Percentiles rank a stretch among this genome's conserved stretches.
Conservation (phyloP, 2,329 filamentous ascomycete genomes). For the Verticillium zaregamsianum region DNA sequence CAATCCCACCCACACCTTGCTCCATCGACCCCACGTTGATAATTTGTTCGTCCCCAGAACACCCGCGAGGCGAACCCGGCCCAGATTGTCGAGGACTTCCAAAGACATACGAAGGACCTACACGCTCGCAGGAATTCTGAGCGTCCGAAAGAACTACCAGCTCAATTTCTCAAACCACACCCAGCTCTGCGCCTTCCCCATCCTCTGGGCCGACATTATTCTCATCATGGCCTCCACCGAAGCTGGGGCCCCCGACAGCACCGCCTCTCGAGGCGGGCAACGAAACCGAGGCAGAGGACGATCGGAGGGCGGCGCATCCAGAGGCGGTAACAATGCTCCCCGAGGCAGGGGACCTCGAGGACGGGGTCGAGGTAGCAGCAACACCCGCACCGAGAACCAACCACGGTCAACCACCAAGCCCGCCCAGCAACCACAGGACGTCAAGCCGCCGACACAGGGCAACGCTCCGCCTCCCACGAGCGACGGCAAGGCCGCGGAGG, state of each 20-base stretch:
- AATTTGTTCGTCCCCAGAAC: background rate
- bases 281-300: conserved; percentile 20
- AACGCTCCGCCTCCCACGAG: conserved; percentile 1
- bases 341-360: conserved; percentile 11
- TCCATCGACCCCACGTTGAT: background rate
- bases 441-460: background rate
- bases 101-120: background rate
- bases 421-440: background rate
- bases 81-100: background rate
- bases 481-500: conserved; percentile 18
- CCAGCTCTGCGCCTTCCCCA: background rate
- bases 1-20: background rate
- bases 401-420: background rate
- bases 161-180: no score
- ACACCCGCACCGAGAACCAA: conserved; percentile 2
- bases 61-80: background rate
- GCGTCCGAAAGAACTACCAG: background rate
- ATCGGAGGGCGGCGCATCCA: background rate
- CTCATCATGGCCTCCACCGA: background rate
- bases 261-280: conserved; percentile 21
- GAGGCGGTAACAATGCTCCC: conserved; percentile 12
- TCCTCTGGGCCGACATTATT: background rate
- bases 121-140: background rate
- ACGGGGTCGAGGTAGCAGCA: conserved; percentile 13
- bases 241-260: conserved; percentile 7